Evolutionary conservation across 129 eudicot species (phyloP).

Genomic region (Daucus carota): DNA sequence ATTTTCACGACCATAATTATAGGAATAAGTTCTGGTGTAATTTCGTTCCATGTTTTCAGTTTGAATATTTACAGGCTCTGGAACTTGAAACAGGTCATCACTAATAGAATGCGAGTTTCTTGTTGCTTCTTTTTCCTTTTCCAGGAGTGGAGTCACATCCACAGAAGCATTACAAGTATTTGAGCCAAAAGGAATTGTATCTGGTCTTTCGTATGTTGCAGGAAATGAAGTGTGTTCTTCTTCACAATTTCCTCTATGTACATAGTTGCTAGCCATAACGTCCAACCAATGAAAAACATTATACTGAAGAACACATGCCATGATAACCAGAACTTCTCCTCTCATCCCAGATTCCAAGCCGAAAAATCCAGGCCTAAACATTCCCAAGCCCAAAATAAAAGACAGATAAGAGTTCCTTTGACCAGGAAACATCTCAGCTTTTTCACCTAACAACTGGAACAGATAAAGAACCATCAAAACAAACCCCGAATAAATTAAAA

Average conservation of each 20-base stretch:
- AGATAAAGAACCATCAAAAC: conserved; percentile 37
- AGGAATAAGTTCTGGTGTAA: conserved; percentile 22
- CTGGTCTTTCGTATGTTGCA: conserved; percentile 20
- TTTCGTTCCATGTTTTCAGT: conserved; percentile 11
- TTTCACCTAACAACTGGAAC: conserved; percentile 45
- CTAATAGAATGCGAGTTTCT: conserved; percentile 1
- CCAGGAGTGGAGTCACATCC: conserved; percentile 11
- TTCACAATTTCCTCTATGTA: conserved; percentile 35
- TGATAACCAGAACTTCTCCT: conserved; percentile 43
- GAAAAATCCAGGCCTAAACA: conserved; percentile 33
- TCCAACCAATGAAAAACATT: conserved; percentile 47
- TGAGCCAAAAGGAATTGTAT: conserved; percentile 1
- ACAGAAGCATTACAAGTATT: conserved; percentile 3
- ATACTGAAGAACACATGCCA: conserved; percentile 42
- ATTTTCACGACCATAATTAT: conserved; percentile 24
- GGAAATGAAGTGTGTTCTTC: conserved; percentile 34
- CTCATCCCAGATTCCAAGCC: conserved; percentile 44
- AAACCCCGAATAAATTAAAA: conserved; percentile 39
- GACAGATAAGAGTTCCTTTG: conserved; percentile 26
- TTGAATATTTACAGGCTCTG: conserved; percentile 1
- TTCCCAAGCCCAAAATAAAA: conserved; percentile 34
- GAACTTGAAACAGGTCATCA: conserved; percentile 13
- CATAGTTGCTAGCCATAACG: conserved; percentile 25
- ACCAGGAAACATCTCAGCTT: conserved; percentile 35
- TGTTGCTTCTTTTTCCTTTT: conserved; percentile 10